phyloP scores from a whole-genome alignment of 108 stramenopile genomes.

The Pseudonitzschia delicatissima region DNA sequence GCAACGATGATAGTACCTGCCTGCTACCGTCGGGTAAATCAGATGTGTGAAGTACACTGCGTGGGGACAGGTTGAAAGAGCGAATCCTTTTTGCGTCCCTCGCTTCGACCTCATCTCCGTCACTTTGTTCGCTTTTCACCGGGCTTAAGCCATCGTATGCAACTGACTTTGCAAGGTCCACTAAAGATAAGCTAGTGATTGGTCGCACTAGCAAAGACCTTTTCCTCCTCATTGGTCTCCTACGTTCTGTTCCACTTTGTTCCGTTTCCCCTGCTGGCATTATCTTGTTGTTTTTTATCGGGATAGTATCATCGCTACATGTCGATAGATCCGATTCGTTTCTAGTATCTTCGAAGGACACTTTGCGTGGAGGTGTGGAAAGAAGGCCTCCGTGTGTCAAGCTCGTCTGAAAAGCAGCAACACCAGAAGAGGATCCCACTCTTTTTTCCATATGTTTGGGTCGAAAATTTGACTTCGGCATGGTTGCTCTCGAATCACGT shows the following conservation, averaged over 20 bases:
- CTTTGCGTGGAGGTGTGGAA: slow-evolving; percentile 17
- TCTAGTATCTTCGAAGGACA: slow-evolving; percentile 26
- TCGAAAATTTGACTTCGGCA: not conserved
- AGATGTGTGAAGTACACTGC: not conserved
- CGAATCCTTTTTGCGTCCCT: slow-evolving; percentile 1
- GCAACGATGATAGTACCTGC: not conserved
- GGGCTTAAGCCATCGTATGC: slow-evolving; percentile 1
- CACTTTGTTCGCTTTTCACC: not conserved
- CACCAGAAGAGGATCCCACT: not conserved
- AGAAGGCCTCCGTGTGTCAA: not conserved
- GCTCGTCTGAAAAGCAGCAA: not conserved
- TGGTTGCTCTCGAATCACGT: too few relatives aligned
- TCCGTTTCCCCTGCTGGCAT: not conserved
- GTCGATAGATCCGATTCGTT: not conserved
- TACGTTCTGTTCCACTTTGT: not conserved
- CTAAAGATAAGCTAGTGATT: slow-evolving; percentile 28
- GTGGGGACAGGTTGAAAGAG: not conserved
- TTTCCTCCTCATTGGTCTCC: not conserved
- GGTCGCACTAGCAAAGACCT: slow-evolving; percentile 12
- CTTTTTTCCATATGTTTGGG: not conserved
- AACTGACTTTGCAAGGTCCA: slow-evolving; percentile 23
- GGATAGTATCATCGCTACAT: slow-evolving; percentile 4
- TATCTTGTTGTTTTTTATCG: not conserved
- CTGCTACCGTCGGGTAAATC: not conserved
- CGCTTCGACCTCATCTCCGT: not conserved